Base-by-base conservation (phyloP, 441 rosid species). In the Euphorbia celastroides region DNA sequence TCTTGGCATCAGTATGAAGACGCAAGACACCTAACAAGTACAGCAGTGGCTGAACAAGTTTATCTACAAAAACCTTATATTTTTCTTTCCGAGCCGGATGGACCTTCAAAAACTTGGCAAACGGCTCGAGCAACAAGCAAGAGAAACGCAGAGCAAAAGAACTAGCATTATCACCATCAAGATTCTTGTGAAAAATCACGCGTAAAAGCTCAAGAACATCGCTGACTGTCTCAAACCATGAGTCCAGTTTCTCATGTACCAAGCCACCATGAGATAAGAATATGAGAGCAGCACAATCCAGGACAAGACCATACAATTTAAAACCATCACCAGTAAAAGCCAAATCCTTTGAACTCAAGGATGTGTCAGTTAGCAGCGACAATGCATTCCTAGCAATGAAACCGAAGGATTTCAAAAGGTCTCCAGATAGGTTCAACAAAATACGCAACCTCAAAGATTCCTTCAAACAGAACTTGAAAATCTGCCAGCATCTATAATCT, bases 401-500 rank as follows among this genome's bases (percentile, higher is more conserved):
- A 50, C 76, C 60, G 23, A 94, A 66, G 52, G 92, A 83, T 20
- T 77, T 80, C 78, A 94, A 77, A 60, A 94, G 83, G 27, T 90
- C 78, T 50, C 79, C 75, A 0, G 88, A 81, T 62, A 83, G 73
- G 58, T 59, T 83, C 64, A 92, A 73, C 57, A 96, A 78, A 79
- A 88, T 79, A 7, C 74, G 82, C 80, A 80, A 71, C 65, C 71
- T 68, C 66, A 80, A 68, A 48, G 96, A 81, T 76, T 87, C 82
- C 61, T 87, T 82, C 79, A 94, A 78, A 71, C 94, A 92, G 62
- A 88, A 89, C 65, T 78, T 82, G 65, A 94, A 84, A 71, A 92
- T 72, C 58, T 78, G 75, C 98, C 99, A 94, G 70, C 95, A 89
- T 76, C 94, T 88, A 38, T 61, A 78, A 75, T 94, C 96, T 74